phyloP scores from a whole-genome alignment of 768 basidiomycete genomes.

The Ramaria rubella region DNA sequence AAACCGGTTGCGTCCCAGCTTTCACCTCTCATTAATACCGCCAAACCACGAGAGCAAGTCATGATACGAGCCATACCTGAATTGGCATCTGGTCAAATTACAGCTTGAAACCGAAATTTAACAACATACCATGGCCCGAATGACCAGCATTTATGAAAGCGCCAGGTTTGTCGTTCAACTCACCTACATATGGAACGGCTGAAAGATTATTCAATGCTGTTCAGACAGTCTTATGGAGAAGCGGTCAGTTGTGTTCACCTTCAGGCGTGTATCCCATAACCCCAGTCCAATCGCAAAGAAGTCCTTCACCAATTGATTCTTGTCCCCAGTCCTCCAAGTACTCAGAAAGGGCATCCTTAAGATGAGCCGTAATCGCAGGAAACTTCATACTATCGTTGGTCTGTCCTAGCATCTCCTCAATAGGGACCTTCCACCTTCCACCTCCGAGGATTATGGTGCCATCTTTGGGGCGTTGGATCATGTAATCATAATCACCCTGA shows the following conservation, averaged over 20 bases:
- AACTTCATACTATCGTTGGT: slow-evolving; percentile 18
- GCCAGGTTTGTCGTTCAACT: slow-evolving; percentile 23
- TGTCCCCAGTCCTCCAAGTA: slow-evolving; percentile 24
- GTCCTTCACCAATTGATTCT: slow-evolving; percentile 19
- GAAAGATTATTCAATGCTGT: neutral
- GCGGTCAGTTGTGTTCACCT: neutral
- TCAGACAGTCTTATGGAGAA: neutral
- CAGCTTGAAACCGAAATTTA: neutral
- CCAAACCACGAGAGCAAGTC: slow-evolving; percentile 21
- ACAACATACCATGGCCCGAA: slow-evolving; percentile 24
- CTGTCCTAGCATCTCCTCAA: slow-evolving; percentile 15
- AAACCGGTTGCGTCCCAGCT: slow-evolving; percentile 23
- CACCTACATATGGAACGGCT: slow-evolving; percentile 25
- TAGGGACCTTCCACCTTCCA: slow-evolving; percentile 13
- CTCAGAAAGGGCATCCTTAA: slow-evolving; percentile 17
- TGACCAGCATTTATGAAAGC: slow-evolving; percentile 26
- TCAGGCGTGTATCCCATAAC: slow-evolving; percentile 22
- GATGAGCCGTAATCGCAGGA: slow-evolving; percentile 21
- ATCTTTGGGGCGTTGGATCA: slow-evolving; percentile 22
- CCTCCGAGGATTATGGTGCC: slow-evolving; percentile 23
- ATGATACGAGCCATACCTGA: slow-evolving; percentile 18
- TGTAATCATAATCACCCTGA: slow-evolving; percentile 17
- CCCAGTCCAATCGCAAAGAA: slow-evolving; percentile 20
- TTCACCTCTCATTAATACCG: slow-evolving; percentile 21
- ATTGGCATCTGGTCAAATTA: neutral